Evolutionary conservation across 2,329 filamentous ascomycete genomes (phyloP).

Genomic region (Aspergillus piperis): DNA sequence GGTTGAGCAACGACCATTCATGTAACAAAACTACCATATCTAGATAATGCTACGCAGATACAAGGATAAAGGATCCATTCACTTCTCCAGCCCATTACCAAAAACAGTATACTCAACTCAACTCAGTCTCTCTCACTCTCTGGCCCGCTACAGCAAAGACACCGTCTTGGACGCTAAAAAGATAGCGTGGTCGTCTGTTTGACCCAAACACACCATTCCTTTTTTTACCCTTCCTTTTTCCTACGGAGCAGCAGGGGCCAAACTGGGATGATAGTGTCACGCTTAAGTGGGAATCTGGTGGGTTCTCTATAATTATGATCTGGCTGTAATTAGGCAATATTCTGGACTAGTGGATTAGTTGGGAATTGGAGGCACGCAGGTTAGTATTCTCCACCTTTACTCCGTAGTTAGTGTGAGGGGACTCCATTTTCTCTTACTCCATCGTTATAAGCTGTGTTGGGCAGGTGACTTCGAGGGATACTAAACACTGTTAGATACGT

Average conservation of each 20-base stretch:
- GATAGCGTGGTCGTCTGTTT: neutral
- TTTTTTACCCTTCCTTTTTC: neutral
- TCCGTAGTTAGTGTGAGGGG: too few species aligned
- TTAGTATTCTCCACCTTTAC: too few species aligned
- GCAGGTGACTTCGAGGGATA: too few species aligned
- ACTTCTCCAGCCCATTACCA: neutral
- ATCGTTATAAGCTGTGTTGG: too few species aligned
- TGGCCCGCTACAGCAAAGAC: neutral
- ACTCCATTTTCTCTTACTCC: too few species aligned
- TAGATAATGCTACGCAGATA: too few species aligned
- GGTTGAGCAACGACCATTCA: too few species aligned
- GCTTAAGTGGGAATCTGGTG: conserved; percentile 1
- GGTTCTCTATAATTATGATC: neutral
- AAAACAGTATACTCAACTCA: neutral
- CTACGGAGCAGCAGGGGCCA: conserved; percentile 2
- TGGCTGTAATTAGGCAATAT: neutral
- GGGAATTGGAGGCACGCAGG: too few species aligned
- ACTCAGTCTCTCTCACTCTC: neutral
- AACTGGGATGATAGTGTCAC: neutral
- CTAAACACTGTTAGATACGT: too few species aligned
- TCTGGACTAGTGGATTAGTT: too few species aligned
- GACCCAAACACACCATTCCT: neutral
- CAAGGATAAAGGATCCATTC: too few species aligned
- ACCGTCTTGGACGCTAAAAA: neutral
- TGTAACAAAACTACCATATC: too few species aligned